Percentiles rank a stretch among this genome's conserved stretches.
Conservation (phyloP, 2,329 filamentous ascomycete species). For the Paraphoma sp. region DNA sequence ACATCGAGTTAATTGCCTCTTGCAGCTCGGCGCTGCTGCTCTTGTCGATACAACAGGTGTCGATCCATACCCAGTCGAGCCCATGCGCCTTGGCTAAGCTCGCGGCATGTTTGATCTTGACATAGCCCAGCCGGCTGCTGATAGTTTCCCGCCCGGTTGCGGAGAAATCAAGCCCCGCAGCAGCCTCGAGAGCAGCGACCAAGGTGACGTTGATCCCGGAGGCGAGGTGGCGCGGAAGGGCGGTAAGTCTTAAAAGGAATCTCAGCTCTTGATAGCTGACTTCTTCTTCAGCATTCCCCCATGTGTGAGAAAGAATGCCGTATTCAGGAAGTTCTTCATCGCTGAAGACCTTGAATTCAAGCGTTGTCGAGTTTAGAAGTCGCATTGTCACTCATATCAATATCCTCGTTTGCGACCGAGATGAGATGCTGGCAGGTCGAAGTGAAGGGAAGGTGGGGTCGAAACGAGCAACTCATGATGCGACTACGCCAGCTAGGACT, state of each 20-base stretch:
- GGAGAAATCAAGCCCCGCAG: not conserved
- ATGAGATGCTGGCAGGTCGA: not conserved
- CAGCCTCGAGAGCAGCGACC: not conserved
- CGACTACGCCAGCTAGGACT: not conserved
- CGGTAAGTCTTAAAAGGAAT: not conserved
- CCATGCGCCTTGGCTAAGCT: not conserved
- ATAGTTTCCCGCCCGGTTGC: not conserved
- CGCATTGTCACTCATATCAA: not conserved
- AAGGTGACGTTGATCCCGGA: not conserved
- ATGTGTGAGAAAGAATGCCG: conserved; percentile 21
- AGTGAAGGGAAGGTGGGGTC: not conserved
- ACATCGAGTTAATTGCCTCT: not conserved
- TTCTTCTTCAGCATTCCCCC: conserved; percentile 12
- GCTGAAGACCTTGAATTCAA: conserved; percentile 6
- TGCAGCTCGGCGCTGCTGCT: conserved; percentile 4
- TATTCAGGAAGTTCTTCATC: conserved; percentile 13
- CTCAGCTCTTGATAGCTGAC: conserved; percentile 17
- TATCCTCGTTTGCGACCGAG: no score
- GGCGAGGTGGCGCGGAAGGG: not conserved
- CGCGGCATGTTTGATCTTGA: not conserved
- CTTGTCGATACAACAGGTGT: conserved; percentile 31
- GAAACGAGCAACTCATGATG: not conserved
- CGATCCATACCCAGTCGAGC: conserved; percentile 21
- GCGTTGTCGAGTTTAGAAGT: not conserved
- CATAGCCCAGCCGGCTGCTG: not conserved